phyloP scores from a whole-genome alignment of 345 rosid genomes.

The Eucalyptus leucophloia region DNA sequence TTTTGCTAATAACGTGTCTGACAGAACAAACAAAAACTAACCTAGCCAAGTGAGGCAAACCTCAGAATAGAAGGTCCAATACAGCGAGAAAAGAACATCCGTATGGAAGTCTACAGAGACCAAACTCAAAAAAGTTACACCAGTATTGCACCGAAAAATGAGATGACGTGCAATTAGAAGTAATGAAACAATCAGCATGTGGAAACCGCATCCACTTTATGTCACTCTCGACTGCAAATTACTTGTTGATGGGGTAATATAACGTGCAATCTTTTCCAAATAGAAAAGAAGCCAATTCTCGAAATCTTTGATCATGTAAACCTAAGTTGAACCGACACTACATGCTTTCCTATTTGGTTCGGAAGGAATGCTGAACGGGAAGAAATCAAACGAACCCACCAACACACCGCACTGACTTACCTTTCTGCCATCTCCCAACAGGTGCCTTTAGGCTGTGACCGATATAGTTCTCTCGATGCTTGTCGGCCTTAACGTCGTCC shows the following conservation, averaged over 20 bases:
- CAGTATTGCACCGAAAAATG: not conserved
- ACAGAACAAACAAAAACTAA: not conserved
- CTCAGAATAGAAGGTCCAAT: not conserved
- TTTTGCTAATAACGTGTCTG: not conserved
- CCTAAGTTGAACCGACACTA: not conserved
- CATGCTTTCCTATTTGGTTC: not conserved
- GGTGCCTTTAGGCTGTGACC: constrained; percentile 96
- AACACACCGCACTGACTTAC: constrained; percentile 6
- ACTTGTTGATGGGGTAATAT: not conserved
- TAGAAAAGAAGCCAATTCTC: not conserved
- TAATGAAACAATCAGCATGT: not conserved
- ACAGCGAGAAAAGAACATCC: not conserved
- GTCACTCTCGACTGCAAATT: not conserved
- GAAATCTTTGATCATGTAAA: not conserved
- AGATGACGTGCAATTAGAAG: not conserved
- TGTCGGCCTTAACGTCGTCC: constrained; percentile 93
- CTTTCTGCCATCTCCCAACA: constrained; percentile 99
- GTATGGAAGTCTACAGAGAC: not conserved
- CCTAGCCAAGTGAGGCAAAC: not conserved
- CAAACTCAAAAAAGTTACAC: not conserved
- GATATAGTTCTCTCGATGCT: constrained; percentile 83
- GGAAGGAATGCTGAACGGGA: not conserved
- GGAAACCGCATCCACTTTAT: not conserved
- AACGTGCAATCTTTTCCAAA: not conserved
- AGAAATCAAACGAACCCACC: not conserved